Percentiles rank a stretch among this genome's conserved stretches.
phyloP scores from a whole-genome alignment of 2,329 filamentous ascomycete species.

The Aspergillus persii region DNA sequence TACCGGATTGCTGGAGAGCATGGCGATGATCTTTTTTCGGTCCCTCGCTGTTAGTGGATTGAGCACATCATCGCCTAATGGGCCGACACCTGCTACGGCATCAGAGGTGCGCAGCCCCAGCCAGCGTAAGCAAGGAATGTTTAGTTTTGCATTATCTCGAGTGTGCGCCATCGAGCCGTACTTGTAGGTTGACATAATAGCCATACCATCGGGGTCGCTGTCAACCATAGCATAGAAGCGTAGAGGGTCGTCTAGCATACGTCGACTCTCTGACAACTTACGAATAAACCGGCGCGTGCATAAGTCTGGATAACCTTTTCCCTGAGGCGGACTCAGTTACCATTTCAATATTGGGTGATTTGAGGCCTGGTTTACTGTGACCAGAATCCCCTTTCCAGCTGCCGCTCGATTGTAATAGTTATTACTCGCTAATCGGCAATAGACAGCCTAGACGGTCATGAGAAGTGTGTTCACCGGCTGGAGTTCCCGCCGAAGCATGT shows the following conservation, averaged over 20 bases:
- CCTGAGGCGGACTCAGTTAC: constrained; percentile 39
- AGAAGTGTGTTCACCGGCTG: background rate
- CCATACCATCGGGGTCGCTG: constrained; percentile 61
- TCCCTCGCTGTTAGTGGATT: constrained; percentile 54
- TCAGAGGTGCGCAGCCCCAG: constrained; percentile 55
- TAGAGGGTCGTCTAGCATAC: constrained; percentile 24
- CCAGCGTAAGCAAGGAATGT: constrained; percentile 52
- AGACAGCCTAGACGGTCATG: constrained; percentile 51
- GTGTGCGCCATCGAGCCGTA: constrained; percentile 57
- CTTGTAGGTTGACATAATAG: constrained; percentile 63
- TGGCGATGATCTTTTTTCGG: constrained; percentile 52
- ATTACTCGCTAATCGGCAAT: constrained; percentile 54
- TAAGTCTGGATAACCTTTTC: constrained; percentile 65
- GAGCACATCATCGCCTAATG: constrained; percentile 24
- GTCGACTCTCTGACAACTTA: constrained; percentile 37
- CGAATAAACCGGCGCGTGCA: constrained; percentile 55
- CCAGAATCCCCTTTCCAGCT: constrained; percentile 49
- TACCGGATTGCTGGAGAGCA: constrained; percentile 49
- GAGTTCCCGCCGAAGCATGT: too few species aligned
- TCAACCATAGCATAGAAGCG: constrained; percentile 58
- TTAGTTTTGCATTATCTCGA: constrained; percentile 51
- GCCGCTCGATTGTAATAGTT: constrained; percentile 44
- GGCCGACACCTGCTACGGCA: constrained; percentile 29
- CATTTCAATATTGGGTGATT: background rate
- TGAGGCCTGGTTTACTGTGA: constrained; percentile 49